Evolutionary conservation across 139 green algal species (phyloP), one percentile per base, ranked within the genome.

Genomic region (Haematococcus sp.): DNA sequence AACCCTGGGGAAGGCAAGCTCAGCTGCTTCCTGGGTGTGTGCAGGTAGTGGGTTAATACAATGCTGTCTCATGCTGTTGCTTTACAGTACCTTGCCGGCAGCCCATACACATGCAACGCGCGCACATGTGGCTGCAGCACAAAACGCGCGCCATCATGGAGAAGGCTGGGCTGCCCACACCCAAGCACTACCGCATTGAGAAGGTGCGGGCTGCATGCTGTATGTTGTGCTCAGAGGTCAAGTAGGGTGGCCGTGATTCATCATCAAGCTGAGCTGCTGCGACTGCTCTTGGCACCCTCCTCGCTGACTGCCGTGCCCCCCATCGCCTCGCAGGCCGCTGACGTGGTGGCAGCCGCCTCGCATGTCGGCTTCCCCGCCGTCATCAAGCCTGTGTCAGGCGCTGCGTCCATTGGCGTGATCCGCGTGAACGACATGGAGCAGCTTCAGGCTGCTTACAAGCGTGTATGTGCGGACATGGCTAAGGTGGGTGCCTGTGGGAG

Each of bases 311-410:
- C 52, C 25, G 22, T 3, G 7, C 52, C 11, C 52, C 52, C 4
- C 52, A 7, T 11, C 40, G 11, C 40, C 82, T 22, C 70, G 90
- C 20, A 87, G 1, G 60, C 71, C 2, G 68, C 71, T 16, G 79
- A 94, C 59, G 69, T 96, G 25, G 25, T 74, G 19, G 65, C 76
- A 31, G 91, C 88, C 1, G 88, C 76, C 20, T 75, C 74, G 1
- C 81, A 91, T 51, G 91, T 95, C 25, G 90, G 91, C 63, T 95
- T 92, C 82, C 91, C 91, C 20, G 79, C 87, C 0, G 93, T 97
- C 17, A 95, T 97, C 86, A 97, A 97, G 84, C 93, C 93, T 68
- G 91, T 95, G 66, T 87, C 83, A 63, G 92, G 93, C 20, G 93
- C 93, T 0, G 93, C 93, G 19, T 94, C 88, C 65, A 90, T 97